These are phyloP conservation scores for Fusarium beomiforme DNA, from an alignment of 2,329 filamentous ascomycete species.

Conservation along the genomic window DNA sequence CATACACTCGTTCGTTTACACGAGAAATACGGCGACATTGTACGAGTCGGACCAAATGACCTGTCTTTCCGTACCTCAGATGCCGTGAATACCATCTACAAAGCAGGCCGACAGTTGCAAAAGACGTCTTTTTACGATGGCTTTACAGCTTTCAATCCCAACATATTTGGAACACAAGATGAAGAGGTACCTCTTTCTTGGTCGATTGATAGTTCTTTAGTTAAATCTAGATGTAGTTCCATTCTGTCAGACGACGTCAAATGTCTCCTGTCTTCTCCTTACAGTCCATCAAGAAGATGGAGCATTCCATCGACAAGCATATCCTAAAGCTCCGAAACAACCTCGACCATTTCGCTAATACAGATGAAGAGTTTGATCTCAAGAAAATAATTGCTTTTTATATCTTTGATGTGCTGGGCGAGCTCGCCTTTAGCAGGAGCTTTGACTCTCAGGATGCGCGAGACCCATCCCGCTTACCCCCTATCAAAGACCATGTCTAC, in stretches of 20 bases:
- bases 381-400: neutral
- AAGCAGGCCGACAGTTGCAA: neutral
- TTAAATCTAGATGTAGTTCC: neutral
- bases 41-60: neutral
- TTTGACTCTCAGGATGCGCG: neutral
- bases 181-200: neutral
- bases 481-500: neutral
- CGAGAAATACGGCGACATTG: neutral
- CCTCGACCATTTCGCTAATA: neutral
- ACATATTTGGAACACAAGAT: neutral
- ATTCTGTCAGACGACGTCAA: neutral
- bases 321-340: neutral
- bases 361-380: neutral
- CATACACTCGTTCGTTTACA: neutral
- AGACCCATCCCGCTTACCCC: neutral
- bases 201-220: fast-evolving
- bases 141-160: neutral
- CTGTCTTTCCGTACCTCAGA: neutral
- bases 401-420: neutral
- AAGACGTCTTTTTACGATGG: neutral
- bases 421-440: neutral
- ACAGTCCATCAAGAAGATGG: neutral
- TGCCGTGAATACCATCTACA: neutral
- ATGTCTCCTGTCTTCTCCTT: neutral
- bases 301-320: neutral